A percentile compares a stretch with the other conserved stretches of the same genome.
These are phyloP conservation scores for Termitomyces sp. DNA, from an alignment of 768 basidiomycete species.

Conservation along the genomic window DNA sequence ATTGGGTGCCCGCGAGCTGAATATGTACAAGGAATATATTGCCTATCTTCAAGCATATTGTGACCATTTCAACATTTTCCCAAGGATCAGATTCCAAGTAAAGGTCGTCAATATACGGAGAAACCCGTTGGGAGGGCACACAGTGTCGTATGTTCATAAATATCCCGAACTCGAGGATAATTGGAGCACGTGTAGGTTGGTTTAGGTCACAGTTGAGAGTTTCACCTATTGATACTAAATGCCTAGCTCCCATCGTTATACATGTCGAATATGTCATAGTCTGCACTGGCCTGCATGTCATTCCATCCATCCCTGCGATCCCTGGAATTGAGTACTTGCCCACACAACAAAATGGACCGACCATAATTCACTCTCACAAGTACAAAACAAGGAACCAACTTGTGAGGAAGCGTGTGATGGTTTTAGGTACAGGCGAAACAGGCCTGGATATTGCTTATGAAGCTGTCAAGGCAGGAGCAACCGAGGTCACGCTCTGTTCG, in stretches of 20 bases:
- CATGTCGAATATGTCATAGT: constrained; percentile 41
- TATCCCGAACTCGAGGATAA: constrained; percentile 13
- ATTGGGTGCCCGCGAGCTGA: not conserved
- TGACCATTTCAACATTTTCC: constrained; percentile 34
- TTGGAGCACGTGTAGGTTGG: constrained; percentile 27
- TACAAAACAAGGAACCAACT: constrained; percentile 50
- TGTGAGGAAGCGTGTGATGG: constrained; percentile 42
- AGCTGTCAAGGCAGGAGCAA: constrained; percentile 45
- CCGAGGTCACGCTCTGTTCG: constrained; percentile 50
- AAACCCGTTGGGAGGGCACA: constrained; percentile 29
- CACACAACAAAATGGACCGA: constrained; percentile 19
- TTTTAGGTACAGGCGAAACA: constrained; percentile 61
- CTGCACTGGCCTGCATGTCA: constrained; percentile 55
- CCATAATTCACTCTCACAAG: constrained; percentile 43
- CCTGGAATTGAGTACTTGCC: constrained; percentile 43
- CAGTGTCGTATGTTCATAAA: constrained; percentile 29
- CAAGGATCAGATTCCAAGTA: constrained; percentile 32
- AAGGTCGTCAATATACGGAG: constrained; percentile 37
- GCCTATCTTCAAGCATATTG: constrained; percentile 46
- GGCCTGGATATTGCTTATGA: constrained; percentile 58
- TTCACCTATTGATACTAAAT: not conserved
- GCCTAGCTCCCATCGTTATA: constrained; percentile 25
- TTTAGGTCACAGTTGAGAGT: not conserved
- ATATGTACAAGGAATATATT: constrained; percentile 39
- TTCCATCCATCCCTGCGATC: constrained; percentile 46